A percentile compares a stretch with the other conserved stretches of the same genome.
phyloP scores from a whole-genome alignment of 2,329 filamentous ascomycete genomes.

The Arthrobotrys sphaeroides region DNA sequence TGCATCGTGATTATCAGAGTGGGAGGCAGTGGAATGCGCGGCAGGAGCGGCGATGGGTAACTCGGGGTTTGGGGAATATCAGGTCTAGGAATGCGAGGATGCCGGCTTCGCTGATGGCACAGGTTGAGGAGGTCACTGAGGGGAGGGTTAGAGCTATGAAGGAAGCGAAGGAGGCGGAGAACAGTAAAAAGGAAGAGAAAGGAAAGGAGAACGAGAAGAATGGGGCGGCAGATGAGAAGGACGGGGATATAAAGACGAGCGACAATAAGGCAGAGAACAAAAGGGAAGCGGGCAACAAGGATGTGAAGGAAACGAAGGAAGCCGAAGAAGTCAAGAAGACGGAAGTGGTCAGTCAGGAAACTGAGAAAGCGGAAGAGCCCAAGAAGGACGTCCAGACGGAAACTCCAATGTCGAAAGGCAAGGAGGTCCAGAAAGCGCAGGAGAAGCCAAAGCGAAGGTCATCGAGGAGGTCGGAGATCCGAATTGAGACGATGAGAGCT shows the following conservation, averaged over 20 bases:
- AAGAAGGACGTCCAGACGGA: no score
- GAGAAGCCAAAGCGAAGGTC: background rate
- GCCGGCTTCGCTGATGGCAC: background rate
- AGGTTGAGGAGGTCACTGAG: background rate
- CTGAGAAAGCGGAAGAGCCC: no score
- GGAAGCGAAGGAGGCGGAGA: background rate
- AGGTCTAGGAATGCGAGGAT: background rate
- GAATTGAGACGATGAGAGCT: background rate
- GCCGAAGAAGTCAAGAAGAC: no score
- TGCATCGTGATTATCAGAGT: background rate
- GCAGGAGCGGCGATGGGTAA: background rate
- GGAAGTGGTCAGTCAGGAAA: no score
- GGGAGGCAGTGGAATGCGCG: background rate
- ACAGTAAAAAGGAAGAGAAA: background rate
- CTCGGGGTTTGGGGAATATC: background rate
- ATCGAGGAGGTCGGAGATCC: background rate
- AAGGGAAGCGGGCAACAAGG: background rate
- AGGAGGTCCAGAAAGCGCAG: no score
- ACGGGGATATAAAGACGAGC: no score
- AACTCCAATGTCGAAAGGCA: no score
- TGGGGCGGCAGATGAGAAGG: background rate
- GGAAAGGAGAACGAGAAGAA: background rate
- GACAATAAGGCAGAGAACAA: background rate
- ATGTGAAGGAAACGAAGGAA: background rate
- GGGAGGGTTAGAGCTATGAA: background rate